Percentiles rank a stretch among this genome's conserved stretches.
Evolutionary conservation across 169 alveolate genomes (phyloP).

Genomic region (Babesia sp.): DNA sequence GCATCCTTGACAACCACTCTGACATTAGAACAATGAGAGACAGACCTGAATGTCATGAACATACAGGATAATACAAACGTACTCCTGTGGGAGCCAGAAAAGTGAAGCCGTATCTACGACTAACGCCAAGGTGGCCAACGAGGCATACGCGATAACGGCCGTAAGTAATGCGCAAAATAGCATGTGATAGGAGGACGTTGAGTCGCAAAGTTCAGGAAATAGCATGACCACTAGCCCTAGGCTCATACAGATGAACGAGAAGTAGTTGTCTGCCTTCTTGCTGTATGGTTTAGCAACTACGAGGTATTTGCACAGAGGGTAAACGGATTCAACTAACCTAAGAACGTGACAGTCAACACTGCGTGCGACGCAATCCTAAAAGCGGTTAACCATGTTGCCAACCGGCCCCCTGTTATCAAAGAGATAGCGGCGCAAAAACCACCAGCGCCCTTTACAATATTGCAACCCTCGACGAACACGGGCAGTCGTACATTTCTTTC

Average conservation of each 20-base stretch:
- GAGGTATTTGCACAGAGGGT: neutral
- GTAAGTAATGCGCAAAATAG: neutral
- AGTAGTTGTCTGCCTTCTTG: slow-evolving; percentile 3
- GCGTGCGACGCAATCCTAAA: neutral
- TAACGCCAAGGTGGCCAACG: neutral
- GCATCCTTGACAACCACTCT: slow-evolving; percentile 31
- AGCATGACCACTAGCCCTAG: neutral
- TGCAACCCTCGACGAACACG: neutral
- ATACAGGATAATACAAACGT: neutral
- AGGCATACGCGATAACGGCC: neutral
- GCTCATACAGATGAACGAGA: slow-evolving; percentile 15
- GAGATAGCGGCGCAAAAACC: slow-evolving; percentile 2
- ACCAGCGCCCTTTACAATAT: neutral
- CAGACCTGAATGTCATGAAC: neutral
- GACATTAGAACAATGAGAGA: slow-evolving; percentile 5
- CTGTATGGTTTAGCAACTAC: slow-evolving; percentile 6
- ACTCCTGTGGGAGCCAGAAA: neutral
- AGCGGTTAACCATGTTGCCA: neutral
- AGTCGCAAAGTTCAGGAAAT: neutral
- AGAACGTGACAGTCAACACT: neutral
- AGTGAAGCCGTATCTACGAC: neutral
- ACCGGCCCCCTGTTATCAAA: neutral
- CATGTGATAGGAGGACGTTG: neutral
- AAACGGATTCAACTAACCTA: neutral
- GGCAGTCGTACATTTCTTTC: neutral